Evolutionary conservation across 495 filamentous ascomycete genomes (phyloP).

Genomic region (Aspergillus baeticus): DNA sequence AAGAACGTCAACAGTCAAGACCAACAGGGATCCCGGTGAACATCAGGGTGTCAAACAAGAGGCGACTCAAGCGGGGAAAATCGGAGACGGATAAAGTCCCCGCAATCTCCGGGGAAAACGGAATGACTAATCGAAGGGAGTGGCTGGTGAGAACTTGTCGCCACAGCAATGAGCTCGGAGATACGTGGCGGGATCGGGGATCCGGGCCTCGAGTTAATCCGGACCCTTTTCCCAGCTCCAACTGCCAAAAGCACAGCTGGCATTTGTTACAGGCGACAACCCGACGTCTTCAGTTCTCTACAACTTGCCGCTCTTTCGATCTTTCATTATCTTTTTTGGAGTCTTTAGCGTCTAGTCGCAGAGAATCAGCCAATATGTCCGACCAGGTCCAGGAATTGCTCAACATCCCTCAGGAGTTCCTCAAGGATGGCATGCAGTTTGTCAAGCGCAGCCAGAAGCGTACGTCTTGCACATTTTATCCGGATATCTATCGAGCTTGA

Average conservation of each 20-base stretch:
- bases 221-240: conserved; percentile 10
- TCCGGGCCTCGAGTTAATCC: neutral
- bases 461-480: conserved; percentile 2
- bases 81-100: neutral
- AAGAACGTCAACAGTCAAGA: too few species aligned
- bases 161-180: too few species aligned
- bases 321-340: neutral
- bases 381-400: conserved; percentile 72
- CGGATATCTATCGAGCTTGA: neutral
- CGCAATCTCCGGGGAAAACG: neutral
- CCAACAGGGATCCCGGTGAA: too few species aligned
- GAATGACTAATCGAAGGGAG: neutral
- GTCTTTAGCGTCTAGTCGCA: neutral
- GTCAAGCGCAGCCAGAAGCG: conserved; percentile 78
- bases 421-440: conserved; percentile 75
- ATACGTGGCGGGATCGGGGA: conserved; percentile 1
- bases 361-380: conserved; percentile 47
- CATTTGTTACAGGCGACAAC: neutral
- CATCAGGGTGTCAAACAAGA: neutral
- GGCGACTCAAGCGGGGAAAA: conserved; percentile 1
- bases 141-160: neutral
- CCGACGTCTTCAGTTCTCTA: neutral
- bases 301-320: neutral
- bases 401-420: conserved; percentile 74
- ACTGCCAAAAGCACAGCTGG: conserved; percentile 17